A percentile compares a stretch with the other conserved stretches of the same genome.
Conservation (phyloP, 2,329 filamentous ascomycete species). For the Pestalotiopsis sp. region DNA sequence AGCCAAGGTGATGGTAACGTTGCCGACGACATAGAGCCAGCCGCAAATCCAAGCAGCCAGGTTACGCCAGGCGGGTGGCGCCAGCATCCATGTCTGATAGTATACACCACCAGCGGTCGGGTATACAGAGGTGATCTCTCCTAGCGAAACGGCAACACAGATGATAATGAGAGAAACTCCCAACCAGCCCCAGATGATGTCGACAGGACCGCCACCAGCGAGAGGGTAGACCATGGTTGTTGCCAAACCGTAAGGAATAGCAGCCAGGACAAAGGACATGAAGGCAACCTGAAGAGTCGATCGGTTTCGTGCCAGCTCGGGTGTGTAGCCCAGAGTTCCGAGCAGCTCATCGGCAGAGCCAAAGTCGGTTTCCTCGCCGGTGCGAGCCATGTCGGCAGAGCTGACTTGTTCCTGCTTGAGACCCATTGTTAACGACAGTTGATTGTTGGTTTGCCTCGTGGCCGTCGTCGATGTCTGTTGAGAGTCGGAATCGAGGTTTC, state of each 20-base stretch:
- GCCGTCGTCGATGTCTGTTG: conserved; percentile 1
- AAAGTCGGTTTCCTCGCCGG: conserved; percentile 31
- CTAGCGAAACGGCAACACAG: conserved; percentile 70
- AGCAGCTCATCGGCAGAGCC: conserved; percentile 63
- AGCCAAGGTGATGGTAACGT: conserved; percentile 81
- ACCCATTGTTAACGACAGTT: conserved; percentile 12
- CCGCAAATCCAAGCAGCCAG: conserved; percentile 72
- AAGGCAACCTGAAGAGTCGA: conserved; percentile 72
- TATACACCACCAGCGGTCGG: conserved; percentile 79
- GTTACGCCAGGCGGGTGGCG: conserved; percentile 60
- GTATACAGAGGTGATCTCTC: conserved; percentile 75
- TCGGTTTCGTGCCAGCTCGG: conserved; percentile 64
- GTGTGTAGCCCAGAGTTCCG: conserved; percentile 66
- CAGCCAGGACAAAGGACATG: conserved; percentile 77
- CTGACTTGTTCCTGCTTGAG: conserved; percentile 9
- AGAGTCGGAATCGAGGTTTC: not conserved
- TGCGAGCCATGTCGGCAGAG: conserved; percentile 10
- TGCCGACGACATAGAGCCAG: conserved; percentile 77
- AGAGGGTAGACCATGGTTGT: conserved; percentile 72
- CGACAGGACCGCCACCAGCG: conserved; percentile 65
- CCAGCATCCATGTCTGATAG: conserved; percentile 77
- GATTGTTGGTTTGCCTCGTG: not conserved
- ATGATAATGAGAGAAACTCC: conserved; percentile 69
- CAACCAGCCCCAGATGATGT: conserved; percentile 75
- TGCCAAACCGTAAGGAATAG: conserved; percentile 73